These are phyloP conservation scores for Entophlyctis luteolus DNA, from an alignment of 192 early-diverging fungal species.

Conservation along the genomic window DNA sequence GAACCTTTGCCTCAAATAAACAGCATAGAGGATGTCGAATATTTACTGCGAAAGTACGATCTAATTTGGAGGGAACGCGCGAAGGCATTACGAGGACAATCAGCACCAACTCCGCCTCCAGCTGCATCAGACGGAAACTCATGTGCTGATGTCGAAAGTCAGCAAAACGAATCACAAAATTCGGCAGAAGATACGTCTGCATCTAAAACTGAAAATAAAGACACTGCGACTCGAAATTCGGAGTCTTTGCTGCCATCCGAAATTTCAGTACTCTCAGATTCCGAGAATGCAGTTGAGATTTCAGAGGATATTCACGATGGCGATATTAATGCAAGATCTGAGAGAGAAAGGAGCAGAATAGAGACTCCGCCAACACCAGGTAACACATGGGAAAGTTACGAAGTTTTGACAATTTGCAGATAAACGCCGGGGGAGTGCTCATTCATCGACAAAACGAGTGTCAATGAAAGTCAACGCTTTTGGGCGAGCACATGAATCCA, in stretches of 20 bases:
- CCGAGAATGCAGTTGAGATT: too few relatives aligned
- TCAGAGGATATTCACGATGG: too few relatives aligned
- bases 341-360: too few relatives aligned
- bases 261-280: too few relatives aligned
- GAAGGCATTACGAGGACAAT: constrained; percentile 19
- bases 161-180: background rate
- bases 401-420: background rate
- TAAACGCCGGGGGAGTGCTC: background rate
- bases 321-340: too few relatives aligned
- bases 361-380: too few relatives aligned
- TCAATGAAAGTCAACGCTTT: background rate
- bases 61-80: constrained; percentile 22
- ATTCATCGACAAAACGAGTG: background rate
- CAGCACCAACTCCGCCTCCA: background rate
- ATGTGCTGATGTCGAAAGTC: background rate
- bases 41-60: constrained; percentile 32
- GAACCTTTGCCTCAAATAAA: constrained; percentile 5
- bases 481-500: background rate
- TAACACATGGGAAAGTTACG: too few relatives aligned
- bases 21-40: constrained; percentile 37
- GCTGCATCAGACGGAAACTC: background rate
- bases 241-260: too few relatives aligned
- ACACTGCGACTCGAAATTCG: too few relatives aligned
- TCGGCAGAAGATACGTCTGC: background rate
- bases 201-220: background rate